phyloP scores from a whole-genome alignment of 1,284 basidiomycete genomes.

The Phylloboletellus chloephorus region DNA sequence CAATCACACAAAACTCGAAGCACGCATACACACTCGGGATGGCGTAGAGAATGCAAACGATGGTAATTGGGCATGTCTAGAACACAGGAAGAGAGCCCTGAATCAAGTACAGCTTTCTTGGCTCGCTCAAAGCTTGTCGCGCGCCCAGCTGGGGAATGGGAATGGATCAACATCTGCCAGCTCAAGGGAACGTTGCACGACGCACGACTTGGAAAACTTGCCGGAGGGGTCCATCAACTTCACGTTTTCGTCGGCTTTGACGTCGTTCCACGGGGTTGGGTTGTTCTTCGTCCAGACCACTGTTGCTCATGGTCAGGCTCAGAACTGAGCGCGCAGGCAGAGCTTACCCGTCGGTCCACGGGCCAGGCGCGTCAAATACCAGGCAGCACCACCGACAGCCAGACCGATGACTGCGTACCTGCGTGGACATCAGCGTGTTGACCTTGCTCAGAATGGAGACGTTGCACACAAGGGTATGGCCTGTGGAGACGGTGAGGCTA shows the following conservation, averaged over 20 bases:
- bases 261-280: constrained; percentile 74
- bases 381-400: constrained; percentile 59
- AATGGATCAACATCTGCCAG: constrained; percentile 11
- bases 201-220: constrained; percentile 66
- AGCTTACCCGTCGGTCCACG: constrained; percentile 60
- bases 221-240: constrained; percentile 67
- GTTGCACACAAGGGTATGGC: constrained; percentile 72
- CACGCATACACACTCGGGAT: constrained; percentile 7
- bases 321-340: constrained; percentile 1
- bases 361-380: constrained; percentile 71
- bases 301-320: constrained; percentile 25
- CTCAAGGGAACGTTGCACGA: constrained; percentile 7
- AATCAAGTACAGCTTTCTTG: constrained; percentile 20
- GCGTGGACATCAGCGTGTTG: constrained; percentile 13
- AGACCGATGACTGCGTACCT: constrained; percentile 70
- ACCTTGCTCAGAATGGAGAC: constrained; percentile 10
- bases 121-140: constrained; percentile 53
- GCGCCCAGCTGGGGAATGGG: constrained; percentile 51
- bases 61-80: constrained; percentile 22
- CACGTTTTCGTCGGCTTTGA: constrained; percentile 65
- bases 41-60: constrained; percentile 5
- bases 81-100: constrained; percentile 13
- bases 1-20: constrained; percentile 15
- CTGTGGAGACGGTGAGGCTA: constrained; percentile 34
- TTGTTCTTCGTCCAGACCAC: constrained; percentile 78